Base-by-base conservation (phyloP, 176 grass and related monocot genomes). In the Aegilops longissima region DNA sequence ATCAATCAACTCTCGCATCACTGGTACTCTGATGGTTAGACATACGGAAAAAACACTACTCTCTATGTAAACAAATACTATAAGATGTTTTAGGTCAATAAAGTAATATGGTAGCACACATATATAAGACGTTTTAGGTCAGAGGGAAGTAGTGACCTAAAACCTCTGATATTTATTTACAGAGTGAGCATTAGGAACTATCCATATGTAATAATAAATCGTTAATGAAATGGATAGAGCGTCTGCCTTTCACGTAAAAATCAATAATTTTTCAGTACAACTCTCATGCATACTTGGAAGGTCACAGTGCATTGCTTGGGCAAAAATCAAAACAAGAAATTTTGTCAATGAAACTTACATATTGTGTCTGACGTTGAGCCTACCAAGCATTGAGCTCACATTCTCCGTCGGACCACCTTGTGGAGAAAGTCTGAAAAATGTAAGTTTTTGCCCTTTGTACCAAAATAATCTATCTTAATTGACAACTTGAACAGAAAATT, bases 311-410 rank as follows among this genome's bases (percentile, higher is more conserved):
- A 47, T 42, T 23, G 42, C 11, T 10, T 5, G 70, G 18, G 6
- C 14, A 61, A 82, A 8, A 45, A 45, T 0, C 42, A 87, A 5
- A 78, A 13, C 33, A 65, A 40, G 16, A 17, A 29, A n/a, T 24
- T 1, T 56, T 12, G 42, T 39, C 38, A 39, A 45, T 45, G 12
- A 27, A 80, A 79, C 83, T 90, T 86, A 95, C 93, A 27, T 27
- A 89, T 94, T 94, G 69, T 88, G 79, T 72, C 96, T 90, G 42
- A 93, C 93, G 56, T 92, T 90, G 17, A 79, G 90, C 82, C 92
- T 86, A 17, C 93, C 96, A 78, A 98, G 92, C 78, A 93, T 93
- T 84, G 96, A 95, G 84, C 92, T 94, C 17, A 92, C 90, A 84
- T 98, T 98, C 40, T 92, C 81, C 82, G 95, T 92, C 39, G 88